Base-by-base conservation (phyloP, 2,329 filamentous ascomycete species). In the Allantophomopsis lycopodina region DNA sequence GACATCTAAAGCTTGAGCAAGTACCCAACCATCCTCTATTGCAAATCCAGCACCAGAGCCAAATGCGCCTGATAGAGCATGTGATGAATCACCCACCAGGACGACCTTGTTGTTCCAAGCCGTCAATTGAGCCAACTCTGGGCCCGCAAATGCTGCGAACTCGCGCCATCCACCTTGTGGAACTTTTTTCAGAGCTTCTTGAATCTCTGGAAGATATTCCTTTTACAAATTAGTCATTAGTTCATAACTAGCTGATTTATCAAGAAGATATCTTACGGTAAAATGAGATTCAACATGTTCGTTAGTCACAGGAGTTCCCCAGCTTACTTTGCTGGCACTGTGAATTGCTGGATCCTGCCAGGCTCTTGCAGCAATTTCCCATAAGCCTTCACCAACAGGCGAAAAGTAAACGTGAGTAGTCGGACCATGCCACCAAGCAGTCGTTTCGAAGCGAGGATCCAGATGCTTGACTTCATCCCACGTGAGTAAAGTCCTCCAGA, bases 31-130 rank as follows among this genome's bases (percentile, higher is more conserved):
- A 49, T 66, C 64, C 45, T 67, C 58, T 47, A 66, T 54, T 0
- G 64, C 62, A 42, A 65, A 65, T 0, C 58, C 63, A 5, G 64
- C 63, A 0, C 64, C 63, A 3, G 62, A 63, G 0, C 64, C 63
- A 45, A 63, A 63, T 0, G 60, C 60, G 2, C 60, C 60, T 7
- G 67, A 69, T 0, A 72, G 57, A 1, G 70, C 66, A 48, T 75
- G 71, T 1, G 68, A 73, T 0, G 69, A 63, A 45, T 75, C 70
- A 7, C 70, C 71, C 1, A 73, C 61, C 4, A 74, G 57, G 5
- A 65, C 69, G 2, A 72, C 47, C 38, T 62, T 62, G 8, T 12
- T 28, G 33, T 61, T 52, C 55, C 61, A 68, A 2, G 54, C 60
- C 2, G 51, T 60, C 3, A 68, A 50, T 2, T 51, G 52, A 7